Conservation (phyloP, 352 stramenopile species). For the Globisporangium spiculum region DNA sequence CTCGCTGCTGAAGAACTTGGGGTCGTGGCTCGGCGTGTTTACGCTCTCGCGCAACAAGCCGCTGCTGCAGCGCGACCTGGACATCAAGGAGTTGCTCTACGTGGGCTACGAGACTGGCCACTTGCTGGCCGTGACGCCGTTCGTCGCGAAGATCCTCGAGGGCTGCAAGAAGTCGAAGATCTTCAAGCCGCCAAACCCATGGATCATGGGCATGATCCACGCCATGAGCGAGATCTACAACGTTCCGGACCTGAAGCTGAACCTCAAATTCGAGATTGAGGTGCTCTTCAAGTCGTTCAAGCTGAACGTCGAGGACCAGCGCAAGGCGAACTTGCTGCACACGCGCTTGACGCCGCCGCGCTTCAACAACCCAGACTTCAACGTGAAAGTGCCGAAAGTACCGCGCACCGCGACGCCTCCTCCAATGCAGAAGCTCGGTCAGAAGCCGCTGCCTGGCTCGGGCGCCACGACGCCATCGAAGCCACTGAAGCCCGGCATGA, state of each 20-base stretch:
- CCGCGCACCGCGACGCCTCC: conserved; percentile 59
- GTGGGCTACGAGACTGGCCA: conserved; percentile 94
- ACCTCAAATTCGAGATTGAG: conserved; percentile 99
- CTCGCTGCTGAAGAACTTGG: conserved; percentile 98
- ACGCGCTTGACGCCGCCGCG: conserved; percentile 90
- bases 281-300: conserved; percentile 99
- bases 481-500: conserved; percentile 37
- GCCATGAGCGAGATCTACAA: conserved; percentile 98
- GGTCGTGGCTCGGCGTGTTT: conserved; percentile 98
- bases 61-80: conserved; percentile 96
- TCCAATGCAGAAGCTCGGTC: conserved; percentile 31
- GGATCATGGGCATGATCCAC: conserved; percentile 99
- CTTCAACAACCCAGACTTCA: conserved; percentile 98
- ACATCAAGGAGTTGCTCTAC: conserved; percentile 98
- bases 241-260: conserved; percentile 99
- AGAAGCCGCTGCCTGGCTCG: conserved; percentile 23
- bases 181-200: conserved; percentile 98
- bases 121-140: conserved; percentile 97
- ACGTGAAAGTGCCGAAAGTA: conserved; percentile 89
- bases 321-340: conserved; percentile 91
- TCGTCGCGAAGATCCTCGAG: conserved; percentile 98
- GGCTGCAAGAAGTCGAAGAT: conserved; percentile 97
- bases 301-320: conserved; percentile 95
- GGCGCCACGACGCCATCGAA: conserved; percentile 52
- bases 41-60: conserved; percentile 97